Conservation (phyloP, 2,329 filamentous ascomycete genomes). For the Xylariaceae sp. region DNA sequence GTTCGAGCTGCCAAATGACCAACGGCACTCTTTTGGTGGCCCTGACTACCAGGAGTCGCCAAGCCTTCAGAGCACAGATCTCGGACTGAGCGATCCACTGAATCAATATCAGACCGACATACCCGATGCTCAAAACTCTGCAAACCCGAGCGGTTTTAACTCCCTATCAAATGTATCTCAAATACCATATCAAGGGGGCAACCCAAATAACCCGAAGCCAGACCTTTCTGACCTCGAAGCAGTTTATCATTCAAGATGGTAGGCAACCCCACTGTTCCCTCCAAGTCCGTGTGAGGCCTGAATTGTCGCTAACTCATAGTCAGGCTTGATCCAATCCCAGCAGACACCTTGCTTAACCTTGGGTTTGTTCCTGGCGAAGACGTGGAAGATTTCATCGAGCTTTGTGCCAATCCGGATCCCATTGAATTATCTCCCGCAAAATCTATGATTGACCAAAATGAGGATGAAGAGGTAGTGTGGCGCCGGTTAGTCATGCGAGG, state of each 20-base stretch:
- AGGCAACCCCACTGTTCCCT: constrained; percentile 2
- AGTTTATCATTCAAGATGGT: constrained; percentile 31
- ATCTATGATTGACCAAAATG: constrained; percentile 27
- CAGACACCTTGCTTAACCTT: constrained; percentile 34
- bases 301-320: constrained; percentile 10
- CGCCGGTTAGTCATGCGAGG: constrained; percentile 34
- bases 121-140: constrained; percentile 13
- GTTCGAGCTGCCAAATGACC: constrained; percentile 23
- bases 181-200: constrained; percentile 15
- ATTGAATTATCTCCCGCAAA: constrained; percentile 28
- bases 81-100: constrained; percentile 24
- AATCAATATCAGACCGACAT: constrained; percentile 20
- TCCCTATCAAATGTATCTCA: constrained; percentile 14
- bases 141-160: constrained; percentile 18
- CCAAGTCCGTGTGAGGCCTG: not conserved
- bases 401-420: constrained; percentile 35
- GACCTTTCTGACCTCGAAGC: constrained; percentile 19
- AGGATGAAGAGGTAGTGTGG: constrained; percentile 35
- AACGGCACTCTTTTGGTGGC: constrained; percentile 17
- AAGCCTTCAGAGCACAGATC: constrained; percentile 17
- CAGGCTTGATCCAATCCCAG: constrained; percentile 34
- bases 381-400: constrained; percentile 34
- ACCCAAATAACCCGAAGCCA: constrained; percentile 7
- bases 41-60: constrained; percentile 19
- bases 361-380: constrained; percentile 33